phyloP scores from a whole-genome alignment of 345 rosid species.

The Fremontodendron californicum region DNA sequence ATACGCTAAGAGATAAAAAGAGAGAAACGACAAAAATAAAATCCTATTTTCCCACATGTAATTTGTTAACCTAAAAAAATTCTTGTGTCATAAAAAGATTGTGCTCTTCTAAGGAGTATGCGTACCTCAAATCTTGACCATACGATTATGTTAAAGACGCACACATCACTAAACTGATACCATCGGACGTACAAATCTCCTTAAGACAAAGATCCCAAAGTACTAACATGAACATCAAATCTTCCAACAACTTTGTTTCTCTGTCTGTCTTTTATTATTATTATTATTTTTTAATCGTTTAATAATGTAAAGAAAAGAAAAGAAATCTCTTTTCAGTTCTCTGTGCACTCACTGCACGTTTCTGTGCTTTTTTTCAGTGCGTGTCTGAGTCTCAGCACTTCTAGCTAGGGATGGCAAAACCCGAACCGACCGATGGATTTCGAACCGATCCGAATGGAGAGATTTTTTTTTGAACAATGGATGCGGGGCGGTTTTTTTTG shows the following conservation, averaged over 20 bases:
- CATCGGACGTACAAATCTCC: conserved; percentile 34
- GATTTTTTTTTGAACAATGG: too few relatives aligned
- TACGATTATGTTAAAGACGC: conserved; percentile 17
- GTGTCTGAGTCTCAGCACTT: conserved; percentile 16
- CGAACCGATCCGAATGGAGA: too few relatives aligned
- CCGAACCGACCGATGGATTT: too few relatives aligned
- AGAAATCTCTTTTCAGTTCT: conserved; percentile 19
- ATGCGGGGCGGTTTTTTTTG: too few relatives aligned
- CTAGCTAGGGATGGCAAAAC: too few relatives aligned
- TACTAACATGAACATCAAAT: background rate
- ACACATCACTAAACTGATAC: conserved; percentile 9
- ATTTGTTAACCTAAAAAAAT: background rate
- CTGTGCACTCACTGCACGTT: conserved; percentile 21
- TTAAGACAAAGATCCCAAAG: conserved; percentile 24
- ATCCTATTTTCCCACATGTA: conserved; percentile 8
- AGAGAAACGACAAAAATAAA: background rate
- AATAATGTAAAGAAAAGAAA: background rate
- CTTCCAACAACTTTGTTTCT: background rate
- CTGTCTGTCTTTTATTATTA: background rate
- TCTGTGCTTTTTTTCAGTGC: conserved; percentile 26
- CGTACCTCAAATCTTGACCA: conserved; percentile 15
- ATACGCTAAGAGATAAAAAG: background rate
- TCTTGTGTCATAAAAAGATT: background rate
- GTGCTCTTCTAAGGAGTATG: background rate
- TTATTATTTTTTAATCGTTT: background rate